Base-by-base conservation (phyloP, 2,329 filamentous ascomycete species). In the Alternaria solani region DNA sequence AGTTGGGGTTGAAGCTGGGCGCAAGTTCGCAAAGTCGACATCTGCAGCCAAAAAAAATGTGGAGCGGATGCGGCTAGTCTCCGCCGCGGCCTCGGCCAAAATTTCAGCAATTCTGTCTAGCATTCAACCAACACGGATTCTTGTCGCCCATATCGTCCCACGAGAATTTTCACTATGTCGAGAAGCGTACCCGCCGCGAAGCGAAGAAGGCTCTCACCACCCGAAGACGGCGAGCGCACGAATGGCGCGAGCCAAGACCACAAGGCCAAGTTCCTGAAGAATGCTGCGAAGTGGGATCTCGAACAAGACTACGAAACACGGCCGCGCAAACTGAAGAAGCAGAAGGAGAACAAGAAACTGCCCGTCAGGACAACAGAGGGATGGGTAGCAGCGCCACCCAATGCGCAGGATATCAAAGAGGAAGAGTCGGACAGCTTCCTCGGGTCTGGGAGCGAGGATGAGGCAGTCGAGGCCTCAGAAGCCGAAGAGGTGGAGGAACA, bases 231-330 rank as follows among this genome's bases (percentile, higher is more conserved):
- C 52, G 71, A 51, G 46, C 62, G 65, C n/a, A 55, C 62, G 0
- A 62, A 62, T 16, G 59, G 57, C 25, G 48, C 67, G 30, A 56
- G 64, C 28, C 62, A 70, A 38, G 60, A 68, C 41, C 63, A 69
- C 51, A 78, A 78, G 48, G 75, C 78, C 38, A 85, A 86, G 55
- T 93, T 94, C 77, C 86, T 92, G 81, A 87, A 87, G 71, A 89
- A 87, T 72, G 92, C 91, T 6, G 85, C 91, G 60, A 89, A 88
- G 79, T 98, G 94, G 93, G 89, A 97, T 73, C 85, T 97, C 49
- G 95, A 97, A 81, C 91, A 96, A 75, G 90, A 92, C 78, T 98
- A 97, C 83, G 93, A 96, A 79, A 87, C 87, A 62, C 88, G 88
- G 68, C 89, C 91, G 47, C 86, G 92, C 69, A 95, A 95, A 77